Evolutionary conservation across 1,139 yeast species (phyloP), one percentile per base, ranked within the genome.

Genomic region (Pneumocystis oryctolagi): DNA sequence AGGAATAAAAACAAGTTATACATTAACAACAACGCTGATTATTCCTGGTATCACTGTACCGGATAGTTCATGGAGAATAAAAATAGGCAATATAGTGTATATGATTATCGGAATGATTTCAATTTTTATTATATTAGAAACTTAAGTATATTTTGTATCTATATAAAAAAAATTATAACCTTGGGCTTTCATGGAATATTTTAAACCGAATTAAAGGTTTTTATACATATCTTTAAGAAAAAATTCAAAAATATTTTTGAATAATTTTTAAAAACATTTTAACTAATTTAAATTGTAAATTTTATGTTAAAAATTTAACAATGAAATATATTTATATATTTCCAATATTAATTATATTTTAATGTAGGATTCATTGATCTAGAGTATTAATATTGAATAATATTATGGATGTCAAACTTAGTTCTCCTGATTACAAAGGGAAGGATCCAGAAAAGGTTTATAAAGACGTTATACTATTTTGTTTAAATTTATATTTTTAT

Each of bases 341-440:
- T n/a, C n/a, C n/a, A n/a, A n/a, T n/a, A n/a, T n/a, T n/a, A n/a
- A n/a, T n/a, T n/a, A n/a, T n/a, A n/a, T n/a, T n/a, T n/a, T n/a
- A n/a, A n/a, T n/a, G n/a, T n/a, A n/a, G n/a, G n/a, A n/a, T n/a
- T n/a, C n/a, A n/a, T n/a, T n/a, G n/a, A n/a, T n/a, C n/a, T n/a
- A n/a, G n/a, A n/a, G n/a, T n/a, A n/a, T n/a, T n/a, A n/a, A n/a
- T n/a, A n/a, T n/a, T 89, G 68, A 80, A 85, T 63, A 92, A 92
- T 71, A 86, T 92, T 61, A 78, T 87, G 59, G 55, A 25, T 25
- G 80, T 92, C 68, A 92, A 92, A 75, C 79, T 92, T 63, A 83
- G 88, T 35, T 97, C 97, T 0, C 98, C 98, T 0, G 98, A 92
- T 74, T 92, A 92, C 75, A 81, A 80, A 66, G 81, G 85, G 63